Conservation (phyloP, 805 yeast species). For the Nakazawaea siamensis region DNA sequence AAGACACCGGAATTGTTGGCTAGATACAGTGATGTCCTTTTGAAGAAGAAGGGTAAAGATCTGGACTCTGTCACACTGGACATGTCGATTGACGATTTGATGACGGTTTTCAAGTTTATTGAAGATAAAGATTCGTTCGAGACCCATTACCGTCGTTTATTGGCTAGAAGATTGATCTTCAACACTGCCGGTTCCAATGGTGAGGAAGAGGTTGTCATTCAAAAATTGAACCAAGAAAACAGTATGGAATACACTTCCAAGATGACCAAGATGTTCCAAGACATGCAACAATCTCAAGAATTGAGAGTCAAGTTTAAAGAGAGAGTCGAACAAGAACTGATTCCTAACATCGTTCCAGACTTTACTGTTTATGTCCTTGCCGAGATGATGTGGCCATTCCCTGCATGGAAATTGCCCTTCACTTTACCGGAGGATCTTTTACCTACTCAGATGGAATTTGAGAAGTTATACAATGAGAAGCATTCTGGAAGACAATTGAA, state of each 20-base stretch:
- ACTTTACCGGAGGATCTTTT: slow-evolving; percentile 61
- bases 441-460: slow-evolving; percentile 58
- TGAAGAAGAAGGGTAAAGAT: slow-evolving; percentile 69
- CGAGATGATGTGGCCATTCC: slow-evolving; percentile 84
- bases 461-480: slow-evolving; percentile 58
- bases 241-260: slow-evolving; percentile 89
- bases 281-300: slow-evolving; percentile 78
- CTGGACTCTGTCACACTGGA: slow-evolving; percentile 46
- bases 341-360: slow-evolving; percentile 31
- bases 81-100: slow-evolving; percentile 76
- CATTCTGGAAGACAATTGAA: slow-evolving; percentile 85
- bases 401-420: slow-evolving; percentile 36
- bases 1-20: slow-evolving; percentile 90
- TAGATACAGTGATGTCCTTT: slow-evolving; percentile 74
- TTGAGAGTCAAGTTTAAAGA: slow-evolving; percentile 53
- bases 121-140: slow-evolving; percentile 96
- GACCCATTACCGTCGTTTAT: slow-evolving; percentile 78
- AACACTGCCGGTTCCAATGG: slow-evolving; percentile 37
- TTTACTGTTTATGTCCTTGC: slow-evolving; percentile 77
- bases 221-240: slow-evolving; percentile 80
- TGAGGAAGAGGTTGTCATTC: slow-evolving; percentile 77
- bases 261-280: slow-evolving; percentile 93
- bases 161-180: slow-evolving; percentile 77
- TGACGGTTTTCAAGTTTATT: slow-evolving; percentile 78
- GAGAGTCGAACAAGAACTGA: slow-evolving; percentile 27